Evolutionary conservation across 805 yeast species (phyloP).

Genomic region (Hanseniaspora clermontiae): DNA sequence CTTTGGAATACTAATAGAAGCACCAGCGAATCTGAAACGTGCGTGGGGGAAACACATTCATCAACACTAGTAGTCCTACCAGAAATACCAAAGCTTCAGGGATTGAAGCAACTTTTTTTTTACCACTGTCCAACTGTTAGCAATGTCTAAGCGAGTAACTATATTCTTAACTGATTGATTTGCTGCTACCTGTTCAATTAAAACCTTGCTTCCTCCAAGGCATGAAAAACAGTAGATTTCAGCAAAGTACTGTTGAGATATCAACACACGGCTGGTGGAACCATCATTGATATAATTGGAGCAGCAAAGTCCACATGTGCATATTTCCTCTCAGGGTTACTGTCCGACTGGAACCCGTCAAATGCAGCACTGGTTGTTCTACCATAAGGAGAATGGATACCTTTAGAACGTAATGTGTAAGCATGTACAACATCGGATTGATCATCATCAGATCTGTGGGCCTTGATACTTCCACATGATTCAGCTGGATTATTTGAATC

Average conservation of each 20-base stretch:
- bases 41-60: not conserved
- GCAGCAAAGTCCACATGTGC: not conserved
- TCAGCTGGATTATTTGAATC: not conserved
- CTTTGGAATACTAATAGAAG: not conserved
- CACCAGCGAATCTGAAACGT: not conserved
- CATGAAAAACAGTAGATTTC: too few relatives aligned
- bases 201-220: too few relatives aligned
- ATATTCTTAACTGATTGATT: too few relatives aligned
- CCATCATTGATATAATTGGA: not conserved
- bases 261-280: not conserved
- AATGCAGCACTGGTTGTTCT: not conserved
- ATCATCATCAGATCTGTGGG: not conserved
- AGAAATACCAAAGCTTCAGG: not conserved
- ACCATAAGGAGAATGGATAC: not conserved
- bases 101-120: not conserved
- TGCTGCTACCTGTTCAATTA: too few relatives aligned
- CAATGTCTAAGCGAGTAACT: too few relatives aligned
- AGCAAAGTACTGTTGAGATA: not conserved
- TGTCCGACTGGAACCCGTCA: not conserved
- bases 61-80: not conserved
- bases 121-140: not conserved
- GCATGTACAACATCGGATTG: not conserved
- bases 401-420: not conserved
- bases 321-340: not conserved
- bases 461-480: not conserved